A percentile compares a stretch with the other conserved stretches of the same genome.
Evolutionary conservation across 179 eudicot genomes (phyloP).

Genomic region (Drosera spatulata): DNA sequence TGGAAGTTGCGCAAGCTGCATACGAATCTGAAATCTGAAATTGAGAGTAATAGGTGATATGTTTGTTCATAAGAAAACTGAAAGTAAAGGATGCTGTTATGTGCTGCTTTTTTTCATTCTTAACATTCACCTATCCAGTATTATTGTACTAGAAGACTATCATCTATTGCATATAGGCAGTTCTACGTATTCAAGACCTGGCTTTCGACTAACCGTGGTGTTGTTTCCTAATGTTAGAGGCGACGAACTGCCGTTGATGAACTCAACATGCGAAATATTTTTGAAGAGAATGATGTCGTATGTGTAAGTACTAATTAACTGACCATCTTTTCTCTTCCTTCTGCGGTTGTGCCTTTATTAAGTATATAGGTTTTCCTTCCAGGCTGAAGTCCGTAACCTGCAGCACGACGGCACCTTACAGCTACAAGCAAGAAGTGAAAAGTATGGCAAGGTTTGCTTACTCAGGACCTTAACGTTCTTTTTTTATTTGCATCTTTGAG

Average conservation of each 20-base stretch:
- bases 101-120: too few relatives aligned
- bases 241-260: conserved; percentile 87
- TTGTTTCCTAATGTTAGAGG: conserved; percentile 39
- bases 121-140: too few relatives aligned
- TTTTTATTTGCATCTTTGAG: too few relatives aligned
- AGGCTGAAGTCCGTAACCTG: conserved; percentile 89
- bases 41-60: too few relatives aligned
- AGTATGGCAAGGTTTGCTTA: conserved; percentile 83
- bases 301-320: conserved; percentile 51
- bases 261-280: conserved; percentile 85
- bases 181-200: too few relatives aligned
- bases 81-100: too few relatives aligned
- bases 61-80: too few relatives aligned
- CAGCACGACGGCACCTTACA: conserved; percentile 84
- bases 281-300: conserved; percentile 80
- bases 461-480: too few relatives aligned
- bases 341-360: background rate
- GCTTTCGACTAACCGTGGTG: background rate
- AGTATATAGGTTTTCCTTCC: conserved; percentile 1
- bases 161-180: too few relatives aligned
- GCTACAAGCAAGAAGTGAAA: conserved; percentile 90
- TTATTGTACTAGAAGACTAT: too few relatives aligned
- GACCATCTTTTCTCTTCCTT: background rate
- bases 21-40: too few relatives aligned
- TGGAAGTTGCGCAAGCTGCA: too few relatives aligned